These are phyloP conservation scores for Barnettozyma salicaria DNA, from an alignment of 805 yeast genomes.

Conservation along the genomic window DNA sequence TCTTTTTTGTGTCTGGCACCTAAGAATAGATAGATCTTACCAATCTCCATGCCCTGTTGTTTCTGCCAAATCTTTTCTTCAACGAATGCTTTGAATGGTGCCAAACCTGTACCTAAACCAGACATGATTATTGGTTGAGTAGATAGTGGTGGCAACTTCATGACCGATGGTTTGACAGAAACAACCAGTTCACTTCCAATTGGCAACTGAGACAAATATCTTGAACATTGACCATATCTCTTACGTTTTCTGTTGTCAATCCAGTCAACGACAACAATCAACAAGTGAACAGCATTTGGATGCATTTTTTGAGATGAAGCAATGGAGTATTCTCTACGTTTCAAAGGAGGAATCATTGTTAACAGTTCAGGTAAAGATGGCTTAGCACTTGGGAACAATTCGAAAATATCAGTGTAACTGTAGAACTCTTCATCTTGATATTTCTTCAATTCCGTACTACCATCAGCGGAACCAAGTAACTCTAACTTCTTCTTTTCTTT, in stretches of 20 bases:
- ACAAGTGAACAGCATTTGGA: conserved; percentile 82
- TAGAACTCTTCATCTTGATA: conserved; percentile 80
- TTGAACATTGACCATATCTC: conserved; percentile 92
- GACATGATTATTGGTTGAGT: conserved; percentile 93
- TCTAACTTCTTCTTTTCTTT: conserved; percentile 57
- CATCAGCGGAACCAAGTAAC: conserved; percentile 66
- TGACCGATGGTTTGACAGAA: conserved; percentile 92
- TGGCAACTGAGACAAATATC: conserved; percentile 71
- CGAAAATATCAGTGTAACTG: conserved; percentile 76
- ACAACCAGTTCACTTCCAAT: conserved; percentile 87
- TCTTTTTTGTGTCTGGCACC: conserved; percentile 95
- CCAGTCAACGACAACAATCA: conserved; percentile 97
- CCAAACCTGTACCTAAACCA: conserved; percentile 96
- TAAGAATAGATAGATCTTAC: conserved; percentile 78
- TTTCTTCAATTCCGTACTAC: conserved; percentile 78
- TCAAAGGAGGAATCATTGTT: conserved; percentile 72
- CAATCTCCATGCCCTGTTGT: conserved; percentile 82
- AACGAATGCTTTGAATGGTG: conserved; percentile 95
- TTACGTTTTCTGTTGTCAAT: conserved; percentile 75
- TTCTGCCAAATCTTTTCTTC: conserved; percentile 94
- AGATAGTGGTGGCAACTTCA: conserved; percentile 87
- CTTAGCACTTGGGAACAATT: conserved; percentile 73
- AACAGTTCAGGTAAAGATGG: conserved; percentile 69
- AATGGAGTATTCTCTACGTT: conserved; percentile 96
- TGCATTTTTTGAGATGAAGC: conserved; percentile 94